Evolutionary conservation across 257 asterid species (phyloP).

Genomic region (Solanum appendiculatum): DNA sequence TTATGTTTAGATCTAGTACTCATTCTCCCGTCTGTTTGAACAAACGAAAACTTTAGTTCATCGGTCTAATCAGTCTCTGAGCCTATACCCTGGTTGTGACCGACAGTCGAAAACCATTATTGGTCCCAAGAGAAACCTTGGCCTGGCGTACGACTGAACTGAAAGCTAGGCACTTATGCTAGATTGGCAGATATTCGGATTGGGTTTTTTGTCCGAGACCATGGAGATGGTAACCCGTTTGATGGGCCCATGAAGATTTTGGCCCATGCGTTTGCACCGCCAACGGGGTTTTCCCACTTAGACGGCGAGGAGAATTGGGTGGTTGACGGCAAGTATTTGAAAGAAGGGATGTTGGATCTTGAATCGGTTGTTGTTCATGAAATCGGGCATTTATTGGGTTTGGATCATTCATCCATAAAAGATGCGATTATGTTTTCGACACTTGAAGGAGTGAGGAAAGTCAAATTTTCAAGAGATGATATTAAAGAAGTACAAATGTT

Average conservation of each 20-base stretch:
- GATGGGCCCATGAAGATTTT: conserved; percentile 69
- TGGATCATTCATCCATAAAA: conserved; percentile 70
- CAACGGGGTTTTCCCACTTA: conserved; percentile 48
- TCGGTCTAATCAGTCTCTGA: too few relatives aligned
- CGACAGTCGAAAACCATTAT: too few relatives aligned
- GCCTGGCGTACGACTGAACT: too few relatives aligned
- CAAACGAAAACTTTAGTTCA: too few relatives aligned
- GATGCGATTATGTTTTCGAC: conserved; percentile 72
- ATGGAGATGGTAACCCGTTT: conserved; percentile 76
- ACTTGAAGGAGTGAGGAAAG: conserved; percentile 43
- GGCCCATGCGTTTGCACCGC: conserved; percentile 82
- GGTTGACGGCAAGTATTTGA: conserved; percentile 32
- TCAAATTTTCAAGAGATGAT: conserved; percentile 54
- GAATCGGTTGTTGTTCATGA: conserved; percentile 87
- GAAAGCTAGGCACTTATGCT: too few relatives aligned
- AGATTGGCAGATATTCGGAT: too few relatives aligned
- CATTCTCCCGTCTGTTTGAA: too few relatives aligned
- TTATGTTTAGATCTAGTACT: too few relatives aligned
- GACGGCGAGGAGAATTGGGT: conserved; percentile 82
- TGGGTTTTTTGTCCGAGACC: too few relatives aligned
- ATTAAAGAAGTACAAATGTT: conserved; percentile 48
- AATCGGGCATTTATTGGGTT: conserved; percentile 75
- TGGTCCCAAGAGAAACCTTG: too few relatives aligned
- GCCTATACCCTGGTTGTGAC: too few relatives aligned
- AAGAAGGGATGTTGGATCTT: conserved; percentile 38